Base-by-base conservation (phyloP, 2,329 filamentous ascomycete species). In the Aspergillus pseudoglaucus region DNA sequence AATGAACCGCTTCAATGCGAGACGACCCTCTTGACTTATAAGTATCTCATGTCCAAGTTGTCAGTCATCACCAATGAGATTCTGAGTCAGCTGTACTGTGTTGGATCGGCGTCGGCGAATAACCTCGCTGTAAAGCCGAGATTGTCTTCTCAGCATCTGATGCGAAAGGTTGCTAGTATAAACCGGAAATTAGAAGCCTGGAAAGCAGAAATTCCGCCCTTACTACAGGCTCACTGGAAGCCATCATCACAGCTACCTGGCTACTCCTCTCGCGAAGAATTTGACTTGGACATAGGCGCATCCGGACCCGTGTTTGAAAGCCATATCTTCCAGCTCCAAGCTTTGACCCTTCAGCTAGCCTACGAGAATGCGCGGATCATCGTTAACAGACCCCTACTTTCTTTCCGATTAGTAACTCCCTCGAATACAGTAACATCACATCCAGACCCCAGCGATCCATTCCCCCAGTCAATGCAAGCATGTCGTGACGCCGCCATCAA, bases 311-410 rank as follows among this genome's bases (percentile, higher is more conserved):
- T 25, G 1, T 64, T 63, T 14, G 58, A 62, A 9, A 51, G 39
- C 4, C 56, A 63, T 35, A 54, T 63, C 0, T 70, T 58, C 39
- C 54, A 60, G 7, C 51, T 69, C 0, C 66, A 69, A 42, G 60
- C 64, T 0, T 56, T 70, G 3, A 50, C 62, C 0, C 53, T 70
- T 2, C 52, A 59, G 38, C 53, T 70, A 2, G 64, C 64, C 0
- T 69, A 58, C 30, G 58, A 70, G 14, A 69, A 68, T 32, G 55
- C 64, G 0, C 59, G 51, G 6, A 70, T 70, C 0, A 42, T 70
- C 0, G 46, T 64, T 0, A 53, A 69, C 42, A 51, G 58, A 10
- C 57, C 56, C 9, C 46, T 64, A 6, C 52, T 63, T 0, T 50
- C 60, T 1, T 63, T 55, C 44, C 55, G 53, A 39, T 41, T 48